Evolutionary conservation across 2,329 filamentous ascomycete genomes (phyloP).

Genomic region (Coleophoma eucalyptorum): DNA sequence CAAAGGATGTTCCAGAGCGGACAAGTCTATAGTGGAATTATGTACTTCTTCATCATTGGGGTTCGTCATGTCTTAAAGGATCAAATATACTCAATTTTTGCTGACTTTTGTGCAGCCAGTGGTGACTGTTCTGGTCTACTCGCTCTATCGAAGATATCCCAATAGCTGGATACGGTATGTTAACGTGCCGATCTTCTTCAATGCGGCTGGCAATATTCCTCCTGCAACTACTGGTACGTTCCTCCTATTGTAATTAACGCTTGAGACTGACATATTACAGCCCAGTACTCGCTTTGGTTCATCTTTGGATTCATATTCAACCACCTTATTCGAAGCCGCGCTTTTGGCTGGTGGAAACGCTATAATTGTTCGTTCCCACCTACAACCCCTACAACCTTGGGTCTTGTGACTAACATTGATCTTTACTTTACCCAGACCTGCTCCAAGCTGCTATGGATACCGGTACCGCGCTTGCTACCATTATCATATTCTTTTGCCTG

Average conservation of each 20-base stretch:
- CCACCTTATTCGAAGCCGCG: conserved; percentile 59
- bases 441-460: conserved; percentile 66
- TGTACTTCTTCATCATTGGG: conserved; percentile 70
- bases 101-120: conserved; percentile 3
- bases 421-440: conserved; percentile 47
- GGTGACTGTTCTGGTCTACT: conserved; percentile 55
- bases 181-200: conserved; percentile 64
- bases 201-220: conserved; percentile 58
- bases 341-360: conserved; percentile 69
- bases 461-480: conserved; percentile 61
- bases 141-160: conserved; percentile 52
- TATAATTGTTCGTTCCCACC: conserved; percentile 51
- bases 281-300: conserved; percentile 61
- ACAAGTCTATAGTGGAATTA: conserved; percentile 57
- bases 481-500: conserved; percentile 70
- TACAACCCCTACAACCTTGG: neutral
- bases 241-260: neutral
- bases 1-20: conserved; percentile 61
- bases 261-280: neutral
- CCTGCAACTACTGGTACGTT: conserved; percentile 64
- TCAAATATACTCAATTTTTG: neutral
- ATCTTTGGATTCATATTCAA: conserved; percentile 65
- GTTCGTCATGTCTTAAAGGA: conserved; percentile 32
- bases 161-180: conserved; percentile 60
- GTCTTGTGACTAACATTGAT: neutral